Conservation (phyloP, 2,329 filamentous ascomycete species). For the Talaromyces atroroseus region DNA sequence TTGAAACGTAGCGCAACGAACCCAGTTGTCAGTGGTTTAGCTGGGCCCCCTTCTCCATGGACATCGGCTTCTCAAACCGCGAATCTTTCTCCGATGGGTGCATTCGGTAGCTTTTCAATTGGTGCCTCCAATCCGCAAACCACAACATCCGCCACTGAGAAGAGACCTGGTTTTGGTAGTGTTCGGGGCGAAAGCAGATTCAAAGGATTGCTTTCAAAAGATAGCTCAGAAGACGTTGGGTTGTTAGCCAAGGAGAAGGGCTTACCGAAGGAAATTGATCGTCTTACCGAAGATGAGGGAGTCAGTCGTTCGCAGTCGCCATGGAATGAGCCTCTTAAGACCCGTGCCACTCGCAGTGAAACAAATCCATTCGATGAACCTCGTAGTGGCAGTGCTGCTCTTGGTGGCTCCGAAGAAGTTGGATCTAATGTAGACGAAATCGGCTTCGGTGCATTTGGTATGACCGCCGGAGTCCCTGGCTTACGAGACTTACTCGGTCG, state of each 20-base stretch:
- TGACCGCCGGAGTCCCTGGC: conserved; percentile 54
- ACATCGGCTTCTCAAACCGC: conserved; percentile 55
- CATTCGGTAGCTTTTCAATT: conserved; percentile 86
- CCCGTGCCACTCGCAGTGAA: conserved; percentile 44
- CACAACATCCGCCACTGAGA: conserved; percentile 53
- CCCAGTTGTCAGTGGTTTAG: conserved; percentile 47
- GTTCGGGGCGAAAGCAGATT: conserved; percentile 73
- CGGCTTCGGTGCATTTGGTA: conserved; percentile 56
- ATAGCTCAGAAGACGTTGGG: conserved; percentile 61
- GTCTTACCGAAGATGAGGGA: conserved; percentile 48
- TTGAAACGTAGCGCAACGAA: conserved; percentile 54
- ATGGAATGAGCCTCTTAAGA: conserved; percentile 47
- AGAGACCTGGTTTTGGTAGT: conserved; percentile 62
- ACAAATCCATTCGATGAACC: conserved; percentile 50
- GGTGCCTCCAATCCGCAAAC: conserved; percentile 47
- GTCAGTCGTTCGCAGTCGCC: conserved; percentile 44
- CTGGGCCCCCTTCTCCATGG: conserved; percentile 52
- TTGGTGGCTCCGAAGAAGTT: conserved; percentile 69
- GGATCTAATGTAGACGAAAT: conserved; percentile 52
- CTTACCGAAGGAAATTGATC: conserved; percentile 49
- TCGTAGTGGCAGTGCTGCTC: conserved; percentile 57
- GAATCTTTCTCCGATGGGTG: conserved; percentile 68
- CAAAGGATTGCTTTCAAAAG: conserved; percentile 77
- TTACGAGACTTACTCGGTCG: conserved; percentile 54
- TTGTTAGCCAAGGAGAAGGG: conserved; percentile 50